Evolutionary conservation across 805 yeast species (phyloP).

Genomic region (Yarrowia porcina): DNA sequence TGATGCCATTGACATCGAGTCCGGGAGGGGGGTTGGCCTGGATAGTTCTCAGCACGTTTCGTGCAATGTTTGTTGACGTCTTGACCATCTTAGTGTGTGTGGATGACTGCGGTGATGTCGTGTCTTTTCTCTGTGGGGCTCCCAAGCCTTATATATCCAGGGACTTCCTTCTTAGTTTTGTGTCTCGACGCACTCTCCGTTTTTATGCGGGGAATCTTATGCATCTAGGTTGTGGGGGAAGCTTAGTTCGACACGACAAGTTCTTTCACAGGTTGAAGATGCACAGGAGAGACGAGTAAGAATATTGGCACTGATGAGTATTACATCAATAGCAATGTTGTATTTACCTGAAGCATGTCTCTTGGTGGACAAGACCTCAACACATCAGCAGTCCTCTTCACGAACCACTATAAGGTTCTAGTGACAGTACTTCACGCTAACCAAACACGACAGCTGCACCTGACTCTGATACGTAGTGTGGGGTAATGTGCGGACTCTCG

Average conservation of each 20-base stretch:
- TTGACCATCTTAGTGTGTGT: background rate
- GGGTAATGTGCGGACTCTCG: background rate
- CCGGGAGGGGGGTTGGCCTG: slow-evolving; percentile 26
- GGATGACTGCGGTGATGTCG: background rate
- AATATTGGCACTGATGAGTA: too few relatives aligned
- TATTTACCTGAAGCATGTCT: too few relatives aligned
- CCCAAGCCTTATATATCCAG: background rate
- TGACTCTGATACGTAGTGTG: background rate
- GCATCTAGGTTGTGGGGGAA: slow-evolving; percentile 12
- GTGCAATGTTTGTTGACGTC: background rate
- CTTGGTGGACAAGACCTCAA: too few relatives aligned
- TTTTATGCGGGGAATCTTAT: slow-evolving; percentile 12
- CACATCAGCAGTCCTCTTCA: too few relatives aligned
- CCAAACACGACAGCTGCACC: slow-evolving; percentile 8
- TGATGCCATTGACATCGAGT: slow-evolving; percentile 16
- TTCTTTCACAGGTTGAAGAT: too few relatives aligned
- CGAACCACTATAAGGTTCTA: too few relatives aligned
- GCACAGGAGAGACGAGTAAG: too few relatives aligned
- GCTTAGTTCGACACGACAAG: too few relatives aligned
- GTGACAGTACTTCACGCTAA: background rate
- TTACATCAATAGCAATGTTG: too few relatives aligned
- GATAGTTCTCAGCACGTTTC: slow-evolving; percentile 23
- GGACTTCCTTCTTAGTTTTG: background rate
- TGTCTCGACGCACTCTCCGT: background rate
- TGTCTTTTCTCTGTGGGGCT: background rate